Evolutionary conservation across 768 basidiomycete species (phyloP).

Genomic region (Rhodotorula graminis): DNA sequence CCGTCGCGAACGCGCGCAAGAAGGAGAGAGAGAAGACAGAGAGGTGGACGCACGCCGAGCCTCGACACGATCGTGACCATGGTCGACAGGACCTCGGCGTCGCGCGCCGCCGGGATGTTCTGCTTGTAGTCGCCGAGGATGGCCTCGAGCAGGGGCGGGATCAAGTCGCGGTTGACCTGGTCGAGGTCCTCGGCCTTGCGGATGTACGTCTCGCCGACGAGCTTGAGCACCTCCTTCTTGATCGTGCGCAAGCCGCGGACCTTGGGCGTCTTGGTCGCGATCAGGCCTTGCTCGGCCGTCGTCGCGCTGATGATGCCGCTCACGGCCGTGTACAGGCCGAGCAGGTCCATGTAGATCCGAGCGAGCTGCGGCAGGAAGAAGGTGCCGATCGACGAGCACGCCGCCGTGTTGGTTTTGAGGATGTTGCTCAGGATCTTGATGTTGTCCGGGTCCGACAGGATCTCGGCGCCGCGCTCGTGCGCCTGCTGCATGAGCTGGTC

Average conservation of each 20-base stretch:
- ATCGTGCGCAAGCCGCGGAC: constrained; percentile 89
- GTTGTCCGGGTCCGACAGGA: constrained; percentile 82
- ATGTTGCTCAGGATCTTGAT: constrained; percentile 96
- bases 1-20: too few relatives aligned
- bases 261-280: constrained; percentile 96
- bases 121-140: constrained; percentile 95
- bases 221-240: constrained; percentile 94
- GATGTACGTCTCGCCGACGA: constrained; percentile 97
- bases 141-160: constrained; percentile 91
- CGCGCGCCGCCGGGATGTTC: constrained; percentile 86
- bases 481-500: constrained; percentile 96
- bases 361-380: constrained; percentile 97
- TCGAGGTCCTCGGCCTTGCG: constrained; percentile 85
- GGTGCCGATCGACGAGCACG: constrained; percentile 91
- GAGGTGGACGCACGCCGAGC: constrained; percentile 64
- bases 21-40: neutral
- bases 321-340: constrained; percentile 94
- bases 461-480: constrained; percentile 74
- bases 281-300: constrained; percentile 74
- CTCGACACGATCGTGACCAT: constrained; percentile 89
- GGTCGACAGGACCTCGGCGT: constrained; percentile 94
- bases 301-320: constrained; percentile 93
- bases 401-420: constrained; percentile 95
- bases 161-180: constrained; percentile 81
- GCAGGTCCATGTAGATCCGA: constrained; percentile 93